Base-by-base conservation (phyloP, 2,329 filamentous ascomycete genomes). In the Sarocladium strictum region DNA sequence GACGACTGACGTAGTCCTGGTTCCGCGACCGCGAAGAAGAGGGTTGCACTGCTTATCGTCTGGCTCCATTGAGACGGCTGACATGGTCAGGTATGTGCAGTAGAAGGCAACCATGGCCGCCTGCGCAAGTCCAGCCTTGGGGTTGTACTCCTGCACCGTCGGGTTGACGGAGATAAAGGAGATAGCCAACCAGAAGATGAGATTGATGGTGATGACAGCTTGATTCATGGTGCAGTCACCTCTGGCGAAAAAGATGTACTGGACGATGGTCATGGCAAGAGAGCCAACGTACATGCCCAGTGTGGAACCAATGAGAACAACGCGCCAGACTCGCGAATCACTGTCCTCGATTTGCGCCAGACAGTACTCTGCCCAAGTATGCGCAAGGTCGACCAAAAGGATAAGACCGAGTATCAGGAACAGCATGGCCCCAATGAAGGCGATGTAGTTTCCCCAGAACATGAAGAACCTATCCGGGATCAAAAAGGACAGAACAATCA, bases 41-140 rank as follows among this genome's bases (percentile, higher is more conserved):
- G 94, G 94, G 71, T 99, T 99, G 82, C 94, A 99, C 60, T 89
- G 81, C 63, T 89, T 87, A 75, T 97, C 75, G 69, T 97, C 93
- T 1, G 94, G 94, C 65, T 99, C 93, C 94, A 99, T 97, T 54
- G 91, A 96, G 1, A 99, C 94, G 24, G 94, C 94, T 2, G 92
- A 97, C 85, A 99, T 90, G 61, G 94, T 99, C 54, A 99, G 83
- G 67, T 99, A 99, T 41, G 94, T 97, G 81, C 94, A 99, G 78
- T 99, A 99, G 56, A 96, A 83, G 17, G 92, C 90, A 43, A 99
- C 94, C 83, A 97, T 97, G 58, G 94, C 93, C 40, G 92, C 91
- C 69, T 99, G 94, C n/a, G 94, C 94, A 56, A 99, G 80, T 50
- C 94, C 94, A 40, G 94, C 94, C 67, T 93, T 91, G 49, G 92